Base-by-base conservation (phyloP, 305 asterid species). In the Solanum aculeatissimum region DNA sequence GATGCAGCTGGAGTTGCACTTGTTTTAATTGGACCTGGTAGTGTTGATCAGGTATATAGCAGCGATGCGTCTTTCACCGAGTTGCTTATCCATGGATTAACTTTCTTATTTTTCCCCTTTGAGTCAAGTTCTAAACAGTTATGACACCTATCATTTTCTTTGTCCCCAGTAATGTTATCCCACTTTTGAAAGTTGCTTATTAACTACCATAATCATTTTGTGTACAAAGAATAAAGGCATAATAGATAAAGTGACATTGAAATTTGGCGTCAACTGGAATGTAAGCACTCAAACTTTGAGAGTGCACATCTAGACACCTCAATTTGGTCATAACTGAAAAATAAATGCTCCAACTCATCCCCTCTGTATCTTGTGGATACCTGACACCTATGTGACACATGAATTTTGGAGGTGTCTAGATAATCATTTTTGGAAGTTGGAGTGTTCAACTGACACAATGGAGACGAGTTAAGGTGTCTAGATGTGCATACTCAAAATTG, bases 21-120 rank as follows among this genome's bases (percentile, higher is more conserved):
- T 62, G 93, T 93, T 87, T 90, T 96, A 81, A 96, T 96, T 88
- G 99, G 99, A 57, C 99, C 99, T 23, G 99, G 99, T 23, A 95
- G 90, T 87, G 92, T 93, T 55, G 97, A 95, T 84, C 99, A 95
- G 99, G 99, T 95, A 88, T 85, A 49, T 49, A 49, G 45, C 45
- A 25, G 63, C 3, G 23, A 8, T 23, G 27, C 63, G 23, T 25
- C 62, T 9, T 16, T 62, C 63, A 49, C 25, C 2, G 21, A 3
- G 42, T 47, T 74, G 25, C 60, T 25, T 27, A 74, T 74, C 16
- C 43, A 74, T 15, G 42, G 32, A 47, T 8, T 75, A 27, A 25
- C 63, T 49, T 18, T 16, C 25, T 9, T 40, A 9, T 40, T 29
- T 11, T 82, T 47, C 51, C 70, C 70, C 49, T 18, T 82, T 0